phyloP scores from a whole-genome alignment of 805 yeast species.

The Danielozyma ontarioensis region DNA sequence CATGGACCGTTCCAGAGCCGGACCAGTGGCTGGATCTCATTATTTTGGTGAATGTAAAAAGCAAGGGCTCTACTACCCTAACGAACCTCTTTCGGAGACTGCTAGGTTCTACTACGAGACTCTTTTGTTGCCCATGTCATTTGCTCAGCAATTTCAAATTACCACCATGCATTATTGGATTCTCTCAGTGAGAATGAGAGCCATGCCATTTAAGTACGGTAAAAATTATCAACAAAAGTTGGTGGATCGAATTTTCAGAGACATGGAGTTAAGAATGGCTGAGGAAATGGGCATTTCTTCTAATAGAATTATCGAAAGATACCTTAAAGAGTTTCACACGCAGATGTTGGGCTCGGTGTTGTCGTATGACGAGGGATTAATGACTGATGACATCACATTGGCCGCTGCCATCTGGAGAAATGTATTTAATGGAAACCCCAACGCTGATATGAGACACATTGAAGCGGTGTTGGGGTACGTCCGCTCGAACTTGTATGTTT shows the following conservation, averaged over 20 bases:
- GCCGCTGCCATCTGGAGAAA: slow-evolving; percentile 89
- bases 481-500: slow-evolving; percentile 82
- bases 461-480: slow-evolving; percentile 89
- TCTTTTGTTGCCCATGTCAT: slow-evolving; percentile 74
- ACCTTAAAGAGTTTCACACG: slow-evolving; percentile 83
- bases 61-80: slow-evolving; percentile 75
- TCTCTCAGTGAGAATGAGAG: slow-evolving; percentile 90
- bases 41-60: slow-evolving; percentile 83
- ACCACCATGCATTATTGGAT: slow-evolving; percentile 92
- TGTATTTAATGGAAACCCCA: slow-evolving; percentile 77
- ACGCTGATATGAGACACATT: slow-evolving; percentile 74
- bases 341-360: slow-evolving; percentile 87
- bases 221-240: slow-evolving; percentile 87
- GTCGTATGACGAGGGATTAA: slow-evolving; percentile 89
- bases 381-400: slow-evolving; percentile 69
- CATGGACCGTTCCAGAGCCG: slow-evolving; percentile 90
- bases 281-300: slow-evolving; percentile 83
- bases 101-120: slow-evolving; percentile 86
- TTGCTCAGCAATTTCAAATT: slow-evolving; percentile 95
- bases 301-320: slow-evolving; percentile 76
- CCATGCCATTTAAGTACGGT: slow-evolving; percentile 87
- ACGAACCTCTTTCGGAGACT: slow-evolving; percentile 63
- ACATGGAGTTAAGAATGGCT: slow-evolving; percentile 79
- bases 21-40: slow-evolving; percentile 87
- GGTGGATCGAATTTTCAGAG: slow-evolving; percentile 83